These are phyloP conservation scores for Hymenoscyphus occultus DNA, from an alignment of 2,329 filamentous ascomycete genomes.

Conservation along the genomic window DNA sequence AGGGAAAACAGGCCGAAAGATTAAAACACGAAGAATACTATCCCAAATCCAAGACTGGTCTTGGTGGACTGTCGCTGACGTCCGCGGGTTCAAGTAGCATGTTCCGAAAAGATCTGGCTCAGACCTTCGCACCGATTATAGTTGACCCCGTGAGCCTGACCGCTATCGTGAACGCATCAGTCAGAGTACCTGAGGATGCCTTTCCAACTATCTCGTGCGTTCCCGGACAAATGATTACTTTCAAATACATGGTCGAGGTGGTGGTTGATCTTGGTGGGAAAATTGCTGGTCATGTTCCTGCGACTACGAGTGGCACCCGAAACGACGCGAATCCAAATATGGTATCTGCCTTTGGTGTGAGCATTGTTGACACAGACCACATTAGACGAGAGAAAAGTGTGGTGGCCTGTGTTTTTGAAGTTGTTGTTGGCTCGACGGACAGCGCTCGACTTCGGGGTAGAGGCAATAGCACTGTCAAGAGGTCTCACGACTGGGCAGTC, in stretches of 20 bases:
- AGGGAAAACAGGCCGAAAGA: constrained; percentile 63
- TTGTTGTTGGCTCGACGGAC: constrained; percentile 83
- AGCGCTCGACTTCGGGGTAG: constrained; percentile 45
- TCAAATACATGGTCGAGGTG: constrained; percentile 91
- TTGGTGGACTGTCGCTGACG: constrained; percentile 81
- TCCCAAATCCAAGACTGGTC: constrained; percentile 79
- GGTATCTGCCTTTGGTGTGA: constrained; percentile 56
- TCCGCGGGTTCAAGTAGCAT: constrained; percentile 84
- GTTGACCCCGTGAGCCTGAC: constrained; percentile 78
- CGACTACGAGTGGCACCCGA: constrained; percentile 14
- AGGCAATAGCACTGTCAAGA: constrained; percentile 23
- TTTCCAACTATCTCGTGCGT: constrained; percentile 91
- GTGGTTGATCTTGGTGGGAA: constrained; percentile 90
- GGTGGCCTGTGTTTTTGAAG: constrained; percentile 81
- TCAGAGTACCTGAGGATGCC: constrained; percentile 83
- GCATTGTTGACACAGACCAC: constrained; percentile 82
- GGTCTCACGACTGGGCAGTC: constrained; percentile 22
- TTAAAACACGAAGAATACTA: constrained; percentile 74
- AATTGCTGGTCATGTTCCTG: constrained; percentile 53
- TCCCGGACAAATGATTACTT: constrained; percentile 90
- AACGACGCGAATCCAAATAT: constrained; percentile 44
- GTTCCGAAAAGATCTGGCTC: constrained; percentile 93
- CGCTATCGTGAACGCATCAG: constrained; percentile 75
- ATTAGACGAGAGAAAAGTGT: constrained; percentile 88
- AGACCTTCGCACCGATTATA: constrained; percentile 83